Conservation (phyloP, 140 eudicot species). For the Erigeron philadelphicus region DNA sequence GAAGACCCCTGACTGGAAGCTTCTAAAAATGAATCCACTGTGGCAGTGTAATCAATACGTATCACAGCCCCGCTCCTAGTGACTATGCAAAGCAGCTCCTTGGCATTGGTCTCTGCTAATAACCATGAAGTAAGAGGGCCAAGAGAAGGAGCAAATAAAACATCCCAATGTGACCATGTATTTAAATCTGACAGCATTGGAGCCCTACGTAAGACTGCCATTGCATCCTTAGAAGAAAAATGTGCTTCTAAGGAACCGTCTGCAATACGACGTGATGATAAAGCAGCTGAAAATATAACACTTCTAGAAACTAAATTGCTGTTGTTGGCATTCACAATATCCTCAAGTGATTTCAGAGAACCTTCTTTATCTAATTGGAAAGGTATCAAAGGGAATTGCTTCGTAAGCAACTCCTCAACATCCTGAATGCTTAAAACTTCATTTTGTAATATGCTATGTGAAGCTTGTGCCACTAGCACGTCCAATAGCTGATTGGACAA, state of each 20-base stretch:
- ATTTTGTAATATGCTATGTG: no score
- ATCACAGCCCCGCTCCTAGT: constrained; percentile 63
- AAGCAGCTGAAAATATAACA: constrained; percentile 61
- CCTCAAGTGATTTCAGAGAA: constrained; percentile 29
- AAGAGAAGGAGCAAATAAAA: constrained; percentile 62
- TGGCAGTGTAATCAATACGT: constrained; percentile 70
- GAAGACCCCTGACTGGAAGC: constrained; percentile 58
- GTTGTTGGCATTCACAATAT: constrained; percentile 30
- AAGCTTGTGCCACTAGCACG: no score
- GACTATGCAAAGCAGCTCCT: constrained; percentile 66
- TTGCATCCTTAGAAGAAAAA: constrained; percentile 52
- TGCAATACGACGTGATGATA: constrained; percentile 11
- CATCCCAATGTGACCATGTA: constrained; percentile 86
- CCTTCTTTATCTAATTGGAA: constrained; percentile 38
- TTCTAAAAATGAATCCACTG: constrained; percentile 58
- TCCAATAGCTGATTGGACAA: no score
- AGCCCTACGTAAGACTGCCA: constrained; percentile 58
- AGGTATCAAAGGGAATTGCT: no score
- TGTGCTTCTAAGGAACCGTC: constrained; percentile 25
- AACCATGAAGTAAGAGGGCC: constrained; percentile 76
- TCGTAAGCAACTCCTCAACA: no score
- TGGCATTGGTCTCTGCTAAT: constrained; percentile 47
- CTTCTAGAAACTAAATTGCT: constrained; percentile 29
- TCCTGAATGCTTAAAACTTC: no score
- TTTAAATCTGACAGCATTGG: constrained; percentile 78